Base-by-base conservation (phyloP, 2,329 filamentous ascomycete species). In the Cladosporium colombiae region DNA sequence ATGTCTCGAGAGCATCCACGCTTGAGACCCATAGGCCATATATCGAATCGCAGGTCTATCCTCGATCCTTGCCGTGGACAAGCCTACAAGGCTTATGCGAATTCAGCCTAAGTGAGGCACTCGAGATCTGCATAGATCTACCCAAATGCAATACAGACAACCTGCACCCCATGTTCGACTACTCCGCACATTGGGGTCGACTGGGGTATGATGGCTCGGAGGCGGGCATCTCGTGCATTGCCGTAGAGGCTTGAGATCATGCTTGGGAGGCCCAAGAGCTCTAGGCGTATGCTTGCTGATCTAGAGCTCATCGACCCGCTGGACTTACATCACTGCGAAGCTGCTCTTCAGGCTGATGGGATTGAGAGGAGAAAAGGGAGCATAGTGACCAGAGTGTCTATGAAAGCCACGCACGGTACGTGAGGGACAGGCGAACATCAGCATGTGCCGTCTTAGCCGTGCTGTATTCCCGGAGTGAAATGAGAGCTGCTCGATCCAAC, bases 281-380 rank as follows among this genome's bases (percentile, higher is more conserved):
- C 55, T 57, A 23, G 55, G 55, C 55, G 33, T 14, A 25, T 57
- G 55, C 33, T 57, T 57, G 33, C 33, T 57, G 55, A 55, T 55
- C 18, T 29, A 55, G n/a, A 55, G 16, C n/a, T 37, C 13, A 11
- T 21, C 33, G 27, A 1, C 31, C 14, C 5, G 40, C 40, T 46
- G n/a, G 40, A 46, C n/a, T 46, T 11, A 53, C 56, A 44, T 27
- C 46, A 21, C 33, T 58, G 35, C 55, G 21, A 40, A 27, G 37
- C 56, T 31, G 5, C 16, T 31, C 16, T 59, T 59, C 37, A 59
- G 56, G 35, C 56, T 59, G 56, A 59, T 44, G 25, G 16, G 8
- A 21, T 14, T 5, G 5, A n/a, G 56, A 59, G 56, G 37, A 14
- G 35, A 1, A n/a, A 5, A 13, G 14, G 10, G 8, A 21, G 7